Evolutionary conservation across 352 stramenopile genomes (phyloP), one percentile per base, ranked within the genome.

Genomic region (Phytopythium cucurbitacearum): DNA sequence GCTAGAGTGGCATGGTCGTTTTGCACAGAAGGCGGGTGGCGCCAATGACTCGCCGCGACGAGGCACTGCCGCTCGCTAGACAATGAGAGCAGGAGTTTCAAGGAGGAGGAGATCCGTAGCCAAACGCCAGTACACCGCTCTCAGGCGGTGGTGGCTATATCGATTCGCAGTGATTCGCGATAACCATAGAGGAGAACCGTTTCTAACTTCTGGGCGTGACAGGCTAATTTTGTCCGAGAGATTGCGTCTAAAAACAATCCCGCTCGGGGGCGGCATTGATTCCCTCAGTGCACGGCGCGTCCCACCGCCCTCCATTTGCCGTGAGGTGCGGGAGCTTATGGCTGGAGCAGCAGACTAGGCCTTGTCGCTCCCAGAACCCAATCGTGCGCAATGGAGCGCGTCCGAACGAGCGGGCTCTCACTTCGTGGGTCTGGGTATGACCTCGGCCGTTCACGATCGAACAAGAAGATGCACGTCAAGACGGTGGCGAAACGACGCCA

Each of bases 371-470:
- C 21, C 21, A 28, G 21, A 28, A 28, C 21, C 21, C 21, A 28
- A 28, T 28, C 21, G 21, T 28, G 21, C 21, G 21, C 21, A 15
- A 73, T 70, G 65, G 65, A 70, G 57, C 57, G 57, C 10, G 49
- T 54, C 56, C 51, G 57, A 51, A 63, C 59, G 16, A 45, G 58
- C 16, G 67, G 63, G 37, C 41, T 81, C n/a, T 64, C 60, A 16
- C 60, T 79, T 11, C 69, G 48, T 10, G 69, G 71, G 11, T 70
- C 71, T 40, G 59, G 73, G 46, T 79, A 75, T 53, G 50, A 51
- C n/a, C 62, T 66, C 16, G 53, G 41, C 12, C 51, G 46, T 15
- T 37, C 36, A 8, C 48, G 60, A 32, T 21, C 51, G 21, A 46
- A 53, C 6, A 65, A 64, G 41, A 64, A 69, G 34, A n/a, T 64